Base-by-base conservation (phyloP, 306 rosid species). In the Lathyrus oleraceus region DNA sequence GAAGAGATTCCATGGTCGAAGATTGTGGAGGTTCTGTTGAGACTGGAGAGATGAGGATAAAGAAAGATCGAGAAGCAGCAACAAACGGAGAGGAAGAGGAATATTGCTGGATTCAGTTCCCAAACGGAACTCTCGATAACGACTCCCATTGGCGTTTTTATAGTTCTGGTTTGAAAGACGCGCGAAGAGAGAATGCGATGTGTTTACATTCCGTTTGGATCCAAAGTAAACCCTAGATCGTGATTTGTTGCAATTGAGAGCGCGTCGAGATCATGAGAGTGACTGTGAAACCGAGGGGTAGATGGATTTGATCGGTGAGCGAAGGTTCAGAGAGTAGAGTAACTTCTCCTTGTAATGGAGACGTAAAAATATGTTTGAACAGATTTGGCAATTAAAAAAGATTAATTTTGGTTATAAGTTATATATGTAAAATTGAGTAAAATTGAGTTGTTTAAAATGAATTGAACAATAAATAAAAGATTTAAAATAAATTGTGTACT, bases 1-100 rank as follows among this genome's bases (percentile, higher is more conserved):
- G 91, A 74, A 45, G 89, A 85, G 76, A 70, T 32, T 75, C 91
- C 97, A 72, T 84, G 90, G 80, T 88, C 97, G 86, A 90, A 85
- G 75, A 86, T 61, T 27, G 83, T 59, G 44, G 92, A 74, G 42
- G 84, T 61, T 73, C 85, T 70, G 71, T 58, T 74, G 52, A 76
- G 68, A 65, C 65, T 83, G 43, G 87, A 77, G 63, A 80, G 76
- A n/a, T 78, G 76, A 68, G 89, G 89, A 61, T 77, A 82, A 69
- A 83, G 82, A 57, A 83, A 51, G 78, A 94, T 81, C 66, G 87
- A 87, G 77, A 80, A 77, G 84, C 84, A 75, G 70, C 91, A 84
- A 61, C 89, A 83, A 65, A 83, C 35, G 79, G 87, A 85, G 71
- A 88, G 69, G 83, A 87, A 89, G 63, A 91, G 38, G 79, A 65